These are phyloP conservation scores for Aspergillus nomiae DNA, from an alignment of 2,329 filamentous ascomycete genomes.

Conservation along the genomic window DNA sequence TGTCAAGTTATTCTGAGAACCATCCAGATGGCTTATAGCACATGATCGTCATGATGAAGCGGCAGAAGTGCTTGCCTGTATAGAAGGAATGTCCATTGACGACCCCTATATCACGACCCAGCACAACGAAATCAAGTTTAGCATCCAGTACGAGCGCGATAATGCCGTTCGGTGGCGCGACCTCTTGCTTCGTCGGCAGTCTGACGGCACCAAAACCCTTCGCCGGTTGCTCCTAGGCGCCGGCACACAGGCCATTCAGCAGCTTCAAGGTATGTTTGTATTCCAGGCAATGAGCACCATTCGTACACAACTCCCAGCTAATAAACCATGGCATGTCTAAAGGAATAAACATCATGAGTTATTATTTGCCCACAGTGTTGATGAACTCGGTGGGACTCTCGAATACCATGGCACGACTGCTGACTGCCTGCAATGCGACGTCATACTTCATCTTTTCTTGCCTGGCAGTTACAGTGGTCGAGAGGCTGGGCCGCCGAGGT, in stretches of 20 bases:
- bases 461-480: neutral
- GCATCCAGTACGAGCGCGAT: neutral
- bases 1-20: neutral
- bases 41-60: neutral
- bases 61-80: neutral
- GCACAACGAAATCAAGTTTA: neutral
- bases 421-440: constrained; percentile 58
- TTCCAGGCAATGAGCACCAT: constrained; percentile 23
- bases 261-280: constrained; percentile 41
- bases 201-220: constrained; percentile 48
- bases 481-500: neutral
- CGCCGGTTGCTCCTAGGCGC: constrained; percentile 55
- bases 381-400: constrained; percentile 58
- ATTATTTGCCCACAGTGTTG: too few species aligned
- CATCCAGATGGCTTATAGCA: neutral
- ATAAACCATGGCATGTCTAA: constrained; percentile 49
- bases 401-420: constrained; percentile 54
- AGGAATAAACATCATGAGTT: constrained; percentile 50
- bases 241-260: constrained; percentile 57
- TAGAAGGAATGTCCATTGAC: neutral
- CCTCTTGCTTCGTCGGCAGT: neutral
- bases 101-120: neutral
- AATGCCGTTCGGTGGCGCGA: neutral
- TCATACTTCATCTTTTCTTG: constrained; percentile 51
- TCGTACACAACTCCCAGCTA: constrained; percentile 18